Base-by-base conservation (phyloP, 2,329 filamentous ascomycete species). In the Stemphylium lycopersici region DNA sequence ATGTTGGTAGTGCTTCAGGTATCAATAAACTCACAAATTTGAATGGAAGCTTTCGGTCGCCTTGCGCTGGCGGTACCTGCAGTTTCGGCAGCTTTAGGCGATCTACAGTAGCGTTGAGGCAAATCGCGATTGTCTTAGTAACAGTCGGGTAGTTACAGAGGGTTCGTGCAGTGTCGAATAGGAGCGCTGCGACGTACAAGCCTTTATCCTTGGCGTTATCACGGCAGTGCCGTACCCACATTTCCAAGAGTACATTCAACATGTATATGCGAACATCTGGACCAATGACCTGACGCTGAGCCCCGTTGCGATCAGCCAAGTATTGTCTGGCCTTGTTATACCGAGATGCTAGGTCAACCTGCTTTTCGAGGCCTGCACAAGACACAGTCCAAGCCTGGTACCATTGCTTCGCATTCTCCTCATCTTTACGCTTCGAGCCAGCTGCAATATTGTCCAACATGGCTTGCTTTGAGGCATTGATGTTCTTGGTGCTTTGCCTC, bases 271-370 rank as follows among this genome's bases (percentile, higher is more conserved):
- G 72, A 7, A 82, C 71, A 56, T 83, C 80, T 0, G 77, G 72
- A 43, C 78, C 76, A 31, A 83, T 55, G 4, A 74, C 68, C 24
- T 74, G 70, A 16, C 68, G 68, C 62, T 75, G 77, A 15, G 75
- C 63, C 26, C 74, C 68, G 4, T 76, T 69, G 20, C 83, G 71
- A 22, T 71, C 73, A 6, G 63, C 59, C 4, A 86, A 66, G 57
- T 84, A 83, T 34, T 79, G 78, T 38, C 79, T 74, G 0, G 79
- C 76, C 55, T 80, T 82, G 20, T 76, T 67, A 59, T 83, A 86
- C 43, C 81, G 77, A 24, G 72, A 74, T 8, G 78, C 68, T 8
- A 78, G 63, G 36, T 77, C 75, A 2, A 55, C 53, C 49, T 81
- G 79, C 18, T 77, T 79, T 33, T 83, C 77, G 8, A 86, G 75